Conservation (phyloP, 768 basidiomycete species). For the Lactarius hengduanensis region DNA sequence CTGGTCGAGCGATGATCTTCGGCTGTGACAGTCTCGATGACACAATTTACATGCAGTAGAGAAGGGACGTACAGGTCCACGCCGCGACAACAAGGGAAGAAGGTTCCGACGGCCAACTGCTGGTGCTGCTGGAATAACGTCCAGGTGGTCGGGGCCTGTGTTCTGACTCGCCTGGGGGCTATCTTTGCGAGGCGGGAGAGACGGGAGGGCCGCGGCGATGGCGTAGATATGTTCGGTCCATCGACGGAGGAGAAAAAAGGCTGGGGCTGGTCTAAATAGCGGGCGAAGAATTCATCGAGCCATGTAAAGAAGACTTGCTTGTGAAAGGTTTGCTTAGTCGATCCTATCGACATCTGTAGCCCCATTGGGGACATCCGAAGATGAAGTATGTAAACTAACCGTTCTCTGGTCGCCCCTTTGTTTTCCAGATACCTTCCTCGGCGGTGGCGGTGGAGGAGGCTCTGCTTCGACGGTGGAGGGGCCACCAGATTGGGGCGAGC, state of each 20-base stretch:
- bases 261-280: slow-evolving; percentile 36
- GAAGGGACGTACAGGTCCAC: no score
- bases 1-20: slow-evolving; percentile 22
- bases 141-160: not conserved
- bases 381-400: not conserved
- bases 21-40: slow-evolving; percentile 11
- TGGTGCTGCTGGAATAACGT: not conserved
- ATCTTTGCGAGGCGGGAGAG: slow-evolving; percentile 8
- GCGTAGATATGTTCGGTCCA: not conserved
- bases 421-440: not conserved
- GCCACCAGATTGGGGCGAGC: not conserved
- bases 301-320: slow-evolving; percentile 70
- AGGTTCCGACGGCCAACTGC: slow-evolving; percentile 2
- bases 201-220: not conserved
- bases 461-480: not conserved
- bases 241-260: slow-evolving; percentile 1
- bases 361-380: not conserved
- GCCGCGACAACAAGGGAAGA: no score
- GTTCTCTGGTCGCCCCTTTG: not conserved
- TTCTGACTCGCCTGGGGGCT: not conserved
- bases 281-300: slow-evolving; percentile 79
- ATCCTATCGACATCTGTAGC: slow-evolving; percentile 18
- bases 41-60: not conserved
- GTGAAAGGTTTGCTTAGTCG: slow-evolving; percentile 72
- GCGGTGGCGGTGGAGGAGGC: slow-evolving; percentile 10